Base-by-base conservation (phyloP, 1,284 basidiomycete species). In the Dichomitus squalens region DNA sequence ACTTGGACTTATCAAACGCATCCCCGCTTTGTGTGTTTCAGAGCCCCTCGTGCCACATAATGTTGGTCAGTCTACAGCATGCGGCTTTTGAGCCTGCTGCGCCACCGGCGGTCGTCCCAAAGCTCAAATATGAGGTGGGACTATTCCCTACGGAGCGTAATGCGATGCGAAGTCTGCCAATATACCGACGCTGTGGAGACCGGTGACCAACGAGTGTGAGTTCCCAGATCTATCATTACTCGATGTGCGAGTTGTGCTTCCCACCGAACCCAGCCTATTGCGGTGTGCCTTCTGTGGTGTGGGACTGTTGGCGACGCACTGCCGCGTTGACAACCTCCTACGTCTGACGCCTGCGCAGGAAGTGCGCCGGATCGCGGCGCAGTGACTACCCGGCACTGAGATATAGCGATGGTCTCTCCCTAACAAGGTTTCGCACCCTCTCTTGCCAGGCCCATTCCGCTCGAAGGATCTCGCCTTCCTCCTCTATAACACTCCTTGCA, bases 121-220 rank as follows among this genome's bases (percentile, higher is more conserved):
- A 31, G 29, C 35, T 40, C 55, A 52, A 56, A 59, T 54, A 44
- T 38, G 27, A 14, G 41, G 33, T 38, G 41, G 41, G 40, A 33
- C 27, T 16, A 3, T 38, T 33, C 16, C 44, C 16, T 9, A 2
- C 31, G 21, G 14, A 29, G 9, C 41, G 41, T 43, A 38, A 58
- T 49, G 33, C 47, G 18, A 54, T 58, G 55, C 52, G 52, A 59
- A 51, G 36, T 44, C 57, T 43, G 23, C 36, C 35, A 48, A 43
- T 39, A 52, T 48, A 41, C 44, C 18, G 25, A 33, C 23, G 43
- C 53, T 49, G 49, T 39, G 40, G 36, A 41, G 44, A 35, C 36
- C 48, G 34, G 43, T 49, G 43, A 59, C 51, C 44, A 49, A 49
- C 21, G 41, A 56, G 27, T 39, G 60, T 62, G 52, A 62, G 60